Evolutionary conservation across 805 yeast species (phyloP).

Genomic region (Metschnikowia lochheadii): DNA sequence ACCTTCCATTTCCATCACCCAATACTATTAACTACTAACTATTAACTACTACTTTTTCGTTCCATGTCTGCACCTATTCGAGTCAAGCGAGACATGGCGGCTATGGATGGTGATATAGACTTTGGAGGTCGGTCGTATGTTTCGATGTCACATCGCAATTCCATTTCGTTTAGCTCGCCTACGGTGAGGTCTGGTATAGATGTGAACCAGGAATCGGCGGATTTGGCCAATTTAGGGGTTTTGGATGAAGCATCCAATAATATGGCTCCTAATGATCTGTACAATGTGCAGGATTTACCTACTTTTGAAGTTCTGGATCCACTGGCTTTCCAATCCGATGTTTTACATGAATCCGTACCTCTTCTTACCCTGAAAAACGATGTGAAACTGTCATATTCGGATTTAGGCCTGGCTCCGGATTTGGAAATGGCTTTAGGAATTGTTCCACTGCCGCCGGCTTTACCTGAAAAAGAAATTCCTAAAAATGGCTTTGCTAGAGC

Average conservation of each 20-base stretch:
- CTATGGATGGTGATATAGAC: conserved; percentile 17
- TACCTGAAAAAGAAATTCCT: conserved; percentile 1
- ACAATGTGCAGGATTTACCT: conserved; percentile 8
- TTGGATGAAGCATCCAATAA: conserved; percentile 26
- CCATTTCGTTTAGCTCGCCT: conserved; percentile 34
- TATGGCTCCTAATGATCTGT: conserved; percentile 10
- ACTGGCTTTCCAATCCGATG: not conserved
- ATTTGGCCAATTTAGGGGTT: conserved; percentile 54
- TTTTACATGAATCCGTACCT: not conserved
- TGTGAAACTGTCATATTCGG: conserved; percentile 4
- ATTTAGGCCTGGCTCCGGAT: conserved; percentile 1
- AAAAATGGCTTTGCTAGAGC: conserved; percentile 31
- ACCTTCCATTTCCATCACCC: no score
- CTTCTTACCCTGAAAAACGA: not conserved
- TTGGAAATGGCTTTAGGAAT: conserved; percentile 9
- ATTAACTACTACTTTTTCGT: not conserved
- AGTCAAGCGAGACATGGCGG: not conserved
- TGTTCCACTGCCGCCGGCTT: conserved; percentile 6
- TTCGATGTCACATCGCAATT: conserved; percentile 26
- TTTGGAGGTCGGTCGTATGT: conserved; percentile 40
- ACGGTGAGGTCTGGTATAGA: conserved; percentile 45
- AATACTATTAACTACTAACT: no score
- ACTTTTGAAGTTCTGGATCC: conserved; percentile 4
- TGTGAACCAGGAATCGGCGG: conserved; percentile 55
- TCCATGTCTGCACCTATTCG: conserved; percentile 3